phyloP scores from a whole-genome alignment of 1,284 basidiomycete species.

The Trametes hirsuta region DNA sequence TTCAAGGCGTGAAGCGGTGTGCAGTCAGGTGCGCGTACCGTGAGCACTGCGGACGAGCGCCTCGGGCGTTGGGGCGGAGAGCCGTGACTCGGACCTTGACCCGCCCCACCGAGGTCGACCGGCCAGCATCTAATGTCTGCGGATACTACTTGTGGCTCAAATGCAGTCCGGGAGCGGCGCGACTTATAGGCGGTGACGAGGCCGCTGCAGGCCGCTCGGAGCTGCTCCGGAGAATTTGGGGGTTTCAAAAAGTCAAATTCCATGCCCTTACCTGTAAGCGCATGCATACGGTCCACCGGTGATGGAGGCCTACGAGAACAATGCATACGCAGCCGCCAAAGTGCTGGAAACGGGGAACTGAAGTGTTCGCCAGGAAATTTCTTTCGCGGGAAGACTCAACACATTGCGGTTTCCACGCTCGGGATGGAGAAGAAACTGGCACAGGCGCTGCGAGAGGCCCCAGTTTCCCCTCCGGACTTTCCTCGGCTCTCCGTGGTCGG shows the following conservation, averaged over 20 bases:
- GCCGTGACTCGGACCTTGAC: neutral
- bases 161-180: neutral
- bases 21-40: neutral
- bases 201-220: constrained; percentile 4
- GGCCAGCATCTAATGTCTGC: neutral
- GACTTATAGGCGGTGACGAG: neutral
- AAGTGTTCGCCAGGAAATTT: constrained; percentile 16
- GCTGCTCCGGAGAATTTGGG: constrained; percentile 24
- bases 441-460: constrained; percentile 9
- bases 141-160: neutral
- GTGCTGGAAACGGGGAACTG: neutral
- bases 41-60: neutral
- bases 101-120: constrained; percentile 6
- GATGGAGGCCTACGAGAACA: neutral
- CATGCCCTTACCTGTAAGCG: neutral
- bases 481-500: constrained; percentile 35
- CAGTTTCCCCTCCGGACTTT: constrained; percentile 32
- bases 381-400: constrained; percentile 14
- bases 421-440: constrained; percentile 8
- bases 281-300: neutral
- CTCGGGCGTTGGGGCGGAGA: neutral
- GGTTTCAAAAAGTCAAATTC: constrained; percentile 20
- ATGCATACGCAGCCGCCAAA: neutral
- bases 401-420: constrained; percentile 16
- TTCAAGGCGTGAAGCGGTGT: neutral